Evolutionary conservation across 164 flowering plant species (phyloP), one percentile per base, ranked within the genome.

Genomic region (Akebia trifoliata): DNA sequence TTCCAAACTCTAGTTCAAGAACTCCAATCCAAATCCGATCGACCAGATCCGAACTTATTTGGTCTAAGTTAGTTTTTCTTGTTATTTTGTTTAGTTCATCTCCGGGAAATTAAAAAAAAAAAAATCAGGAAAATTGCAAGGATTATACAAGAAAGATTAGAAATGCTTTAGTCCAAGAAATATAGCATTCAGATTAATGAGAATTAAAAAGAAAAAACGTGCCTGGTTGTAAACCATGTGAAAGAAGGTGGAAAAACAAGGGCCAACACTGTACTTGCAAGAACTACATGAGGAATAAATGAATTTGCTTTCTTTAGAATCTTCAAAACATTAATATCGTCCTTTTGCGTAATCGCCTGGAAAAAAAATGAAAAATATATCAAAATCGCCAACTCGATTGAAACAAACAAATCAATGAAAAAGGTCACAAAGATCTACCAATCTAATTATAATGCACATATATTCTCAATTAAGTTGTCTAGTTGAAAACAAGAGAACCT

Each of bases 161-260:
- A 17, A 26, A 17, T 12, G 1, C 11, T 28, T 2, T 29, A 29
- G 0, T 8, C 20, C 0, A 2, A 7, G 2, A 42, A 10, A 20
- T 44, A 8, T 8, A 44, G 1, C 1, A 34, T 20, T 45, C 12
- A 14, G 31, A 60, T 25, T 29, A 28, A 69, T 52, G n/a, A 56
- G 6, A 45, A 38, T 25, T 21, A 53, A 35, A 15, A 9, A 63
- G 38, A 57, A 35, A 37, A 50, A 44, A 20, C 42, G 28, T 46
- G 87, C 98, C 92, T 93, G 85, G 55, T 87, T 47, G 97, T 93
- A 70, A 87, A 93, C 98, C 98, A 93, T 56, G 94, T 82, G 75
- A 93, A 93, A 62, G 98, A 93, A 58, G 95, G 97, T 35, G 97
- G 98, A 71, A 72, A 93, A 35, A 81, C 17, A 56, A 93, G 90